Conservation (phyloP, 176 grass and related monocot species). For the Oryza australiensis region DNA sequence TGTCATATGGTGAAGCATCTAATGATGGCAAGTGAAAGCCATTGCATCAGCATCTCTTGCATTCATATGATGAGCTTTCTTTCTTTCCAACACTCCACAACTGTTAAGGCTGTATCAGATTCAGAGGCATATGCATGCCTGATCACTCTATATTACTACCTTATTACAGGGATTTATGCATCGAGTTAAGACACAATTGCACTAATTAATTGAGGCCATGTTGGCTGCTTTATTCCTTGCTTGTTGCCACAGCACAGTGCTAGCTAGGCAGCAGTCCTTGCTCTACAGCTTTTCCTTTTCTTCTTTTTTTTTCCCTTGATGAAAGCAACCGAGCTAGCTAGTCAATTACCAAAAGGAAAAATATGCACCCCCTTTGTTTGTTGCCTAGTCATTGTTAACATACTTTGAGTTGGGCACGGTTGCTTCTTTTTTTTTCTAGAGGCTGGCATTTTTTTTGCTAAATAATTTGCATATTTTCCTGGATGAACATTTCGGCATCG, state of each 20-base stretch:
- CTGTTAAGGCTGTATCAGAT: conserved; percentile 29
- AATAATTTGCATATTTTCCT: conserved; percentile 6
- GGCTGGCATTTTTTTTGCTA: background rate
- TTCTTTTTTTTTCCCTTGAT: conserved; percentile 3
- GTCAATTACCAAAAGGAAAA: conserved; percentile 38
- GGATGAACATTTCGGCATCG: conserved; percentile 12
- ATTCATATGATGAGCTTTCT: conserved; percentile 38
- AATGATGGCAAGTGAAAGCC: conserved; percentile 49
- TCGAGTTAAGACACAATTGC: conserved; percentile 15
- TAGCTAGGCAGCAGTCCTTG: conserved; percentile 3
- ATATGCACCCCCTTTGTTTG: conserved; percentile 36
- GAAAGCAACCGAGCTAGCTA: conserved; percentile 41
- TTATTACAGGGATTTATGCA: conserved; percentile 26
- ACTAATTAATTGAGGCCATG: conserved; percentile 19
- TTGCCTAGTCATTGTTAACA: conserved; percentile 46
- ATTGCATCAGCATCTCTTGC: conserved; percentile 29
- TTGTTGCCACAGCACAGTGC: conserved; percentile 36
- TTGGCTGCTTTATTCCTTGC: conserved; percentile 56
- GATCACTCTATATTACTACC: conserved; percentile 17
- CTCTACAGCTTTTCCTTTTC: background rate
- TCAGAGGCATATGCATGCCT: background rate
- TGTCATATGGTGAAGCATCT: conserved; percentile 37
- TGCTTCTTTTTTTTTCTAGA: conserved; percentile 12
- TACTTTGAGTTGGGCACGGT: conserved; percentile 36
- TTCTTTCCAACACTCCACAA: conserved; percentile 44